Evolutionary conservation across 805 yeast genomes (phyloP).

Genomic region (Myxozyma vanderwaltii): DNA sequence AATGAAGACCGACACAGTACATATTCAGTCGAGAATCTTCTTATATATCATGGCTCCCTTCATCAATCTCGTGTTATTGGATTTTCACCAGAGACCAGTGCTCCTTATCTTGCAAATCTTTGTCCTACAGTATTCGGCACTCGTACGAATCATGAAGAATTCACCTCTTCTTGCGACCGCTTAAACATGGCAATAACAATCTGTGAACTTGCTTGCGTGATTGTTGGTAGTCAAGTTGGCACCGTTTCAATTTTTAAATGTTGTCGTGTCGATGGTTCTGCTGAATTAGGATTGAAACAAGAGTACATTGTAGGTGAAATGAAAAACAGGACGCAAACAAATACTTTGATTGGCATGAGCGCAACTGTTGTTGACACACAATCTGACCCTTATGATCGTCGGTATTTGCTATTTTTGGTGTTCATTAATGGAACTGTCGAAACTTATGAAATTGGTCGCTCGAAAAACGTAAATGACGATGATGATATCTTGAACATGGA

Average conservation of each 20-base stretch:
- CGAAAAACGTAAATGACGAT: background rate
- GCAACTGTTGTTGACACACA: background rate
- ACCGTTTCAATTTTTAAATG: constrained; percentile 23
- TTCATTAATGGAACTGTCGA: constrained; percentile 19
- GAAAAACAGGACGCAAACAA: background rate
- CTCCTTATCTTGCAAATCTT: constrained; percentile 14
- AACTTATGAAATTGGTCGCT: constrained; percentile 21
- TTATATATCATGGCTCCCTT: constrained; percentile 20
- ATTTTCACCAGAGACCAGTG: constrained; percentile 7
- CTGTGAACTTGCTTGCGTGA: constrained; percentile 20
- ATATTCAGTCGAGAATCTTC: constrained; percentile 10
- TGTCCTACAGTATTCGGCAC: constrained; percentile 31
- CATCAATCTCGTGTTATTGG: constrained; percentile 24
- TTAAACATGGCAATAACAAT: constrained; percentile 17
- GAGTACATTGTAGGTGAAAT: constrained; percentile 18
- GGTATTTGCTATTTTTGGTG: constrained; percentile 18
- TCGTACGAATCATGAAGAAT: constrained; percentile 17
- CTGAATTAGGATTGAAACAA: constrained; percentile 22
- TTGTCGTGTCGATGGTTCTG: constrained; percentile 14
- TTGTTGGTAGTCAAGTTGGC: constrained; percentile 25
- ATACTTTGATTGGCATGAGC: constrained; percentile 21
- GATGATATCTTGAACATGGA: constrained; percentile 11
- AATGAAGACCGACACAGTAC: background rate
- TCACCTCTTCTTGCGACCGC: constrained; percentile 23
- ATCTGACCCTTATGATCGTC: constrained; percentile 2